A percentile compares a stretch with the other conserved stretches of the same genome.
Conservation (phyloP, 208 protist genomes). For the Trypanosoma melophagium region DNA sequence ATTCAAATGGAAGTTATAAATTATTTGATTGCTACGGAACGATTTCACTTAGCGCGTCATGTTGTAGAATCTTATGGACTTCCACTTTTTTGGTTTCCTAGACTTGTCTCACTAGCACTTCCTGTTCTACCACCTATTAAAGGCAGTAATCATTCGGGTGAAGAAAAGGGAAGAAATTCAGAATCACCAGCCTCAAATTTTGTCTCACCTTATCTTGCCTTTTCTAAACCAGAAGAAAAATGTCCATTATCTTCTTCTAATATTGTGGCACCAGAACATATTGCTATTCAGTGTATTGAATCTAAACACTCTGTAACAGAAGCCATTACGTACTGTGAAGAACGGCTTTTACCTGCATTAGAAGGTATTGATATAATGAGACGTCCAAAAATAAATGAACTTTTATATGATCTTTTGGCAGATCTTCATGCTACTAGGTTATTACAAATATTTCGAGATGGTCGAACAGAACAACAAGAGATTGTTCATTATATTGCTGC, state of each 20-base stretch:
- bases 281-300: slow-evolving; percentile 37
- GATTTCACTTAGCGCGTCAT: slow-evolving; percentile 50
- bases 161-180: slow-evolving; percentile 14
- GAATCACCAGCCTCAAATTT: slow-evolving; percentile 10
- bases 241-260: too few species aligned
- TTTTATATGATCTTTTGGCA: slow-evolving; percentile 30
- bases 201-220: slow-evolving; percentile 13
- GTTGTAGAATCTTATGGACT: slow-evolving; percentile 63
- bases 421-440: slow-evolving; percentile 30
- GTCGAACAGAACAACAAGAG: slow-evolving; percentile 5
- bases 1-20: slow-evolving; percentile 78
- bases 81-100: slow-evolving; percentile 74
- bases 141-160: neutral
- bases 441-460: slow-evolving; percentile 30
- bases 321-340: slow-evolving; percentile 33
- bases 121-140: slow-evolving; percentile 29
- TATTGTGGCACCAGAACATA: slow-evolving; percentile 23
- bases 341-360: slow-evolving; percentile 20
- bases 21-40: slow-evolving; percentile 77
- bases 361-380: slow-evolving; percentile 12
- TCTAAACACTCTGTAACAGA: slow-evolving; percentile 30
- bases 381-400: slow-evolving; percentile 6
- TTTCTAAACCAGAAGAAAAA: neutral
- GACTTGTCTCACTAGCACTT: slow-evolving; percentile 25
- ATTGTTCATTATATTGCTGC: slow-evolving; percentile 26